Evolutionary conservation across 495 filamentous ascomycete genomes (phyloP), one percentile per base, ranked within the genome.

Genomic region (Endocarpon pusillum): DNA sequence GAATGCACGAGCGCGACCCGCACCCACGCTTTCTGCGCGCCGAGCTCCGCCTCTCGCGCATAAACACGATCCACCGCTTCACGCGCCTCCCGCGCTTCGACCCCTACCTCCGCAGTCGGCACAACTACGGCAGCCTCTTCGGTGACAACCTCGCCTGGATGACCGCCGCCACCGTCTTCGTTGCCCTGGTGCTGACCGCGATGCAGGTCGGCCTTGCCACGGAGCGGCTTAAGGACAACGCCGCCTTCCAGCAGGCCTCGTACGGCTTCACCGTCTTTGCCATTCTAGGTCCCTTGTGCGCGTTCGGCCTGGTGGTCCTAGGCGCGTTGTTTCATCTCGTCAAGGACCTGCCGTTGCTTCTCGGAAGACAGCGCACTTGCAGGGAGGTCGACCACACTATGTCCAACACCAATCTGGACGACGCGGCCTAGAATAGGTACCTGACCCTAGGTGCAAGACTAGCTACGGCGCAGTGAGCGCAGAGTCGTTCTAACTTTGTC

Each of bases 141-240:
- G 45, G 45, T 6, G 54, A 64, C 7, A 66, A 71, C 34, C 55
- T 71, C 19, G 49, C 54, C 1, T 53, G 55, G 42, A 27, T 74
- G 0, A 47, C 59, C 0, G 45, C 56, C 3, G 47, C 51, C 1
- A 54, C 62, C 5, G 57, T 61, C 6, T 75, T 67, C 37, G 46
- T 73, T 15, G 61, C 54, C n/a, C 44, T 73, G 6, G 62, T 69
- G 3, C 48, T 74, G 34, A 58, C 61, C 0, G 70, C 68, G 19
- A 66, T 76, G 60, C 71, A 74, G 41, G 69, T 73, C 25, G 71
- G 69, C 0, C 49, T 70, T 0, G 58, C 54, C 4, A 65, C 64
- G 1, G 48, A 52, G 1, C 35, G 34, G 3, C 48, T 73, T 0
- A 22, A 45, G 4, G 22, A 36, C 0, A 62, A 56, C 37, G 23